phyloP scores from a whole-genome alignment of 768 basidiomycete species.

The Phanerodontia chrysosporium region DNA sequence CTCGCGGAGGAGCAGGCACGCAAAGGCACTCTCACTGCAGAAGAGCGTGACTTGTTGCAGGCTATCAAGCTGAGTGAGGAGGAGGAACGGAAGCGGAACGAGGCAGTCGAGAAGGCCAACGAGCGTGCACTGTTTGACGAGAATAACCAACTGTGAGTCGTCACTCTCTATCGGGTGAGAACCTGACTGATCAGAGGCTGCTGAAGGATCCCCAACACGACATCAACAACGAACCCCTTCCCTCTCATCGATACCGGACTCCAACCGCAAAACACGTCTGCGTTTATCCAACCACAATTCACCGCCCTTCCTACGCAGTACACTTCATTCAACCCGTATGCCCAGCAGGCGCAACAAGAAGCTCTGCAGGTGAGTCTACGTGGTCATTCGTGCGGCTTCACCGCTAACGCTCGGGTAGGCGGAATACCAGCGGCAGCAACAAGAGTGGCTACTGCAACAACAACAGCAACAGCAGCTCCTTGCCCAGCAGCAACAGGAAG shows the following conservation, averaged over 20 bases:
- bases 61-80: conserved; percentile 87
- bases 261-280: conserved; percentile 71
- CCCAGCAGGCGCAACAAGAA: conserved; percentile 90
- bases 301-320: conserved; percentile 63
- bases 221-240: conserved; percentile 48
- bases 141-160: conserved; percentile 66
- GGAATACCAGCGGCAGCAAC: conserved; percentile 47
- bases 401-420: conserved; percentile 25
- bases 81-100: conserved; percentile 76
- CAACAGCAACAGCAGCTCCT: conserved; percentile 41
- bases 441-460: conserved; percentile 59
- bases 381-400: not conserved
- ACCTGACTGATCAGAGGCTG: not conserved
- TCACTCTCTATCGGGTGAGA: not conserved
- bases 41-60: conserved; percentile 79
- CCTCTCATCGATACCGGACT: conserved; percentile 56
- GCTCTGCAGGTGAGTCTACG: conserved; percentile 52
- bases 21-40: conserved; percentile 39
- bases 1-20: conserved; percentile 64
- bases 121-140: conserved; percentile 83
- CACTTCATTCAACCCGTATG: conserved; percentile 91
- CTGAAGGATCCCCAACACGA: conserved; percentile 6
- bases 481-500: conserved; percentile 46
- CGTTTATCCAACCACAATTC: conserved; percentile 70
- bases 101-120: conserved; percentile 70